Base-by-base conservation (phyloP, 306 rosid genomes). In the Glycine latifolia region DNA sequence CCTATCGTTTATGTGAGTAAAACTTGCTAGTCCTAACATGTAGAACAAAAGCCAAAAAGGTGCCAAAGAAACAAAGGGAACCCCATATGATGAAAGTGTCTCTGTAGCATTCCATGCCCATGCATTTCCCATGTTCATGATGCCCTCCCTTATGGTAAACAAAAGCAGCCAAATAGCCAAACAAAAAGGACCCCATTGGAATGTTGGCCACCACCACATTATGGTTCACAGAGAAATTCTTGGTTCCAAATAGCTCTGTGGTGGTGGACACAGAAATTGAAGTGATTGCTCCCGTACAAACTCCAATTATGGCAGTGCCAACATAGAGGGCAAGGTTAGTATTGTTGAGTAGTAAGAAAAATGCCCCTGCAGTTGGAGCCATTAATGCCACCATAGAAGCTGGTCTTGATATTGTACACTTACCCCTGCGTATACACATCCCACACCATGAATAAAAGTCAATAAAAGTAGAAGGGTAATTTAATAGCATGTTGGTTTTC, bases 231-330 rank as follows among this genome's bases (percentile, higher is more conserved):
- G 94, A 88, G 91, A 94, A 94, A 37, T 86, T 86, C 17, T 87
- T 83, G 0, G 88, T 79, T 7, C 98, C 98, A 53, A 94, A 94
- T 3, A 94, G 48, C 67, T 91, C 97, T 0, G 87, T 79, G 43
- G 97, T 94, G 46, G 79, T 83, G 35, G 94, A 85, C n/a, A 94
- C 97, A 0, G 92, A 53, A 31, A 90, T 76, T 2, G 98, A 91
- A 50, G 90, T 88, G 52, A 94, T 94, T 71, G 98, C 98, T 8
- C 98, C 98, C 2, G 90, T 79, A n/a, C 95, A 89, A 14, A 89
- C 80, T 48, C 95, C 98, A 37, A 94, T 89, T 43, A 89, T 72
- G 79, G 92, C 91, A 0, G 95, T 94, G 77, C 95, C 76, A 8
- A 61, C 52, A n/a, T 81, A 76, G 0, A 94, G 87, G 0, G 88